Percentiles rank a stretch among this genome's conserved stretches.
Evolutionary conservation across 805 yeast genomes (phyloP).

Genomic region (Kluyveromyces starmeri): DNA sequence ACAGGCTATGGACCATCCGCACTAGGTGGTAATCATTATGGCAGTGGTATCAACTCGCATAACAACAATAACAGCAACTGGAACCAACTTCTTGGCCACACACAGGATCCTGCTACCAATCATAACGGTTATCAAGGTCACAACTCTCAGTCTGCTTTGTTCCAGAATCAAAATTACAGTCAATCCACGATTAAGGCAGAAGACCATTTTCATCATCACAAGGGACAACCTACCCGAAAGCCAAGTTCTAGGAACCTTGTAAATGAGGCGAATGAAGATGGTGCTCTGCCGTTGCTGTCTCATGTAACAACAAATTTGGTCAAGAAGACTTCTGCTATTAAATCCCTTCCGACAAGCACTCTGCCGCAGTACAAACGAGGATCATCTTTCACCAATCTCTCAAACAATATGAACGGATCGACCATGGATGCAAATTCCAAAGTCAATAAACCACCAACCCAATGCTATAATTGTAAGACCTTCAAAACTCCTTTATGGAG

Average conservation of each 20-base stretch:
- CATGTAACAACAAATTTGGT: constrained; percentile 19
- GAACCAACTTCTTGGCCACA: constrained; percentile 3
- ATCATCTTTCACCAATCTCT: constrained; percentile 4
- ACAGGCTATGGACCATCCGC: background rate
- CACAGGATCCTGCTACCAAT: background rate
- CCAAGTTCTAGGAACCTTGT: constrained; percentile 2
- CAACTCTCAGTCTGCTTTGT: no score
- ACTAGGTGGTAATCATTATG: background rate
- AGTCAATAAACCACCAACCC: constrained; percentile 28
- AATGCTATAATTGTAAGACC: constrained; percentile 86
- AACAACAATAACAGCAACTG: constrained; percentile 5
- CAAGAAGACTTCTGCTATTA: constrained; percentile 21
- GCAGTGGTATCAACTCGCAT: constrained; percentile 2
- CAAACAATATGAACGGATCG: constrained; percentile 1
- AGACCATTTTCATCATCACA: background rate
- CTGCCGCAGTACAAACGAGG: constrained; percentile 21
- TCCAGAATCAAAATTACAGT: background rate
- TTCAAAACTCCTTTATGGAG: constrained; percentile 94
- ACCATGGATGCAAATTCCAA: constrained; percentile 16
- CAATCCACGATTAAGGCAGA: constrained; percentile 3
- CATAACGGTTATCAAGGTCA: background rate
- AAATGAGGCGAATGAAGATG: constrained; percentile 12
- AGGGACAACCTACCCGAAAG: background rate
- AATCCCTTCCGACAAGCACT: constrained; percentile 24
- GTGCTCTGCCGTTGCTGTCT: constrained; percentile 15